Evolutionary conservation across 1,284 basidiomycete species (phyloP), one percentile per base, ranked within the genome.

Genomic region (Cutaneotrichosporon sp.): DNA sequence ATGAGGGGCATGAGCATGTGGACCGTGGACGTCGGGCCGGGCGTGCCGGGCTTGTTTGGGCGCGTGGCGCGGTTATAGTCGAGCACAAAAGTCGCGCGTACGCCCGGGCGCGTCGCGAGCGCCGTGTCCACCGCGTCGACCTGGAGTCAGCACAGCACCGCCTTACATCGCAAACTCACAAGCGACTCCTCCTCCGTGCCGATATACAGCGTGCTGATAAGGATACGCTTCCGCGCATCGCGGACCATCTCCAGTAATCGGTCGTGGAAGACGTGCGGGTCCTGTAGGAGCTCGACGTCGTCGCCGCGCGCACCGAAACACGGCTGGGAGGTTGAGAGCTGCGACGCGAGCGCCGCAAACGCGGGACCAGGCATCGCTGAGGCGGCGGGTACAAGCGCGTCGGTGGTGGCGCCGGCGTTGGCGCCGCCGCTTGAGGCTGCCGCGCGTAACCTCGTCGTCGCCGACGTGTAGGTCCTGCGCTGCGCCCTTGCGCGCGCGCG

Each of bases 11-110:
- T 76, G 4, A 96, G 79, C 17, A 89, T 76, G 49, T 82, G 83
- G 1, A 85, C 84, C 0, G 91, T 88, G 0, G 89, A 81, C 15
- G 61, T 52, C 8, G 68, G 65, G 73, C 69, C 26, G 56, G 58
- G 1, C 26, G 26, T 30, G 26, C 26, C 26, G 62, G 85, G 20
- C 81, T 80, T 3, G 80, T 75, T n/a, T 51, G 49, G 18, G 88
- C 94, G 83, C 8, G 94, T 98, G 1, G 90, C 89, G 38, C 94
- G 85, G 67, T 97, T 88, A 55, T 89, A 82, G 76, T 99, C 96
- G 55, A 94, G 80, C 36, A 89, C 80, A 49, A 98, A 77, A 44
- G 86, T 79, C 14, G 94, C 76, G 22, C 83, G 80, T 2, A 98
- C 79, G 3, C 77, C 61, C 0, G 82, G 81, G 54, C 85, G 87